Base-by-base conservation (phyloP, 2,329 filamentous ascomycete genomes). In the Pseudopyricularia cyperi region DNA sequence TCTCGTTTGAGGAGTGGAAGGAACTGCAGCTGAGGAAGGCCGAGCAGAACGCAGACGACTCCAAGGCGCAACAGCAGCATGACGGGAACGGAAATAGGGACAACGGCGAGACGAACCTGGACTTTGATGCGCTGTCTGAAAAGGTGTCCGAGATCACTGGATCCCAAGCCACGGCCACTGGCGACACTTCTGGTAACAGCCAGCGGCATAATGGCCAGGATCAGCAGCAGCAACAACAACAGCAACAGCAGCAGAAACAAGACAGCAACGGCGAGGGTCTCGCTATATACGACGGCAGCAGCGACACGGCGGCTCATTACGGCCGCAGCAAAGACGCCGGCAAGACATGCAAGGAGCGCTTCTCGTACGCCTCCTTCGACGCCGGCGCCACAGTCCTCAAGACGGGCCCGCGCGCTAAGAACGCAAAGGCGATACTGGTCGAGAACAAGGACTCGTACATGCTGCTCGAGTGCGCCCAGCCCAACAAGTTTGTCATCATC, bases 381-480 rank as follows among this genome's bases (percentile, higher is more conserved):
- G 95, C 89, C 55, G 93, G 93, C 11, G 93, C 93, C 12, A 96
- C 89, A 1, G 81, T 97, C 28, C 74, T 95, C 55, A 97, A 97
- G 71, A 88, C 88, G 2, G 95, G 94, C 62, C 74, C 79, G 3
- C 84, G 90, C 56, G 86, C 87, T 52, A 94, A 93, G 65, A 94
- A 93, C 56, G 77, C 89, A 15, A 94, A 89, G 54, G 84, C 90
- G 14, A 85, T 98, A 14, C 70, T 98, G 42, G 83, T 95, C 42
- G 93, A 98, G 71, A 96, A 96, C 69, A 97, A 97, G 70, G 93
- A 98, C 68, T 91, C 88, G 57, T 98, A 98, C 67, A 95, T 98
- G 89, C 76, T 97, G 46, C 87, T 96, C 57, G 87, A 91, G 64
- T 98, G 93, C 67, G 82, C 83, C 5, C 82, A 82, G 19, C 73